Conservation (phyloP, 257 asterid genomes). For the Paraleonurus japonicus region DNA sequence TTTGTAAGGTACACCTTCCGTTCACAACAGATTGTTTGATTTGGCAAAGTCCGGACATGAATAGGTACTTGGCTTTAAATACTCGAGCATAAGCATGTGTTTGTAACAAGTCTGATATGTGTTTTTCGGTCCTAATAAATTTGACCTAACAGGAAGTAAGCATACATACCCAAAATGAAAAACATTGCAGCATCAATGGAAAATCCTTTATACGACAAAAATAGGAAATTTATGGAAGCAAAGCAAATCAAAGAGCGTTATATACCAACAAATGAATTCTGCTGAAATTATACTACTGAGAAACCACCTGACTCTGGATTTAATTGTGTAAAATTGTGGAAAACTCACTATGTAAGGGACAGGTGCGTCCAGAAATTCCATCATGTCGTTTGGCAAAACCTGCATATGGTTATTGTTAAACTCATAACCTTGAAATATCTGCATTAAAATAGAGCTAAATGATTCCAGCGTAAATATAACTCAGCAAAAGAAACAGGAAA, state of each 20-base stretch:
- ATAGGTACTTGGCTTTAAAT: not conserved
- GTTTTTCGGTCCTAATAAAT: not conserved
- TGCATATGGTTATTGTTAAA: slow-evolving; percentile 37
- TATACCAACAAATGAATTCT: not conserved
- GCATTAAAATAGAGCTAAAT: not conserved
- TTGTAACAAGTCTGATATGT: not conserved
- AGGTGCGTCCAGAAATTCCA: slow-evolving; percentile 98
- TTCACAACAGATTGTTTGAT: not conserved
- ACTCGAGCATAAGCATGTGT: not conserved
- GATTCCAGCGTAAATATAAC: slow-evolving; percentile 6
- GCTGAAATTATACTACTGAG: not conserved
- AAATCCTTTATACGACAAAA: not conserved
- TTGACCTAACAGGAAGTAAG: slow-evolving; percentile 3
- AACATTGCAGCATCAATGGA: not conserved
- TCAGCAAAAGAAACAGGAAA: slow-evolving; percentile 22
- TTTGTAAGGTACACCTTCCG: not conserved
- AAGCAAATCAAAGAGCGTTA: slow-evolving; percentile 2
- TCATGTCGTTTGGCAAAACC: slow-evolving; percentile 98
- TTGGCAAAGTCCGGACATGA: not conserved
- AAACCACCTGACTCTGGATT: slow-evolving; percentile 11
- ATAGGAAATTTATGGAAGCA: not conserved
- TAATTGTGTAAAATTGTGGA: not conserved
- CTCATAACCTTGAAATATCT: slow-evolving; percentile 17
- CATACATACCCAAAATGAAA: not conserved
- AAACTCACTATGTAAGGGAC: slow-evolving; percentile 95